Conservation (phyloP, 2,329 filamentous ascomycete species). For the Chaetomiaceae sp. region DNA sequence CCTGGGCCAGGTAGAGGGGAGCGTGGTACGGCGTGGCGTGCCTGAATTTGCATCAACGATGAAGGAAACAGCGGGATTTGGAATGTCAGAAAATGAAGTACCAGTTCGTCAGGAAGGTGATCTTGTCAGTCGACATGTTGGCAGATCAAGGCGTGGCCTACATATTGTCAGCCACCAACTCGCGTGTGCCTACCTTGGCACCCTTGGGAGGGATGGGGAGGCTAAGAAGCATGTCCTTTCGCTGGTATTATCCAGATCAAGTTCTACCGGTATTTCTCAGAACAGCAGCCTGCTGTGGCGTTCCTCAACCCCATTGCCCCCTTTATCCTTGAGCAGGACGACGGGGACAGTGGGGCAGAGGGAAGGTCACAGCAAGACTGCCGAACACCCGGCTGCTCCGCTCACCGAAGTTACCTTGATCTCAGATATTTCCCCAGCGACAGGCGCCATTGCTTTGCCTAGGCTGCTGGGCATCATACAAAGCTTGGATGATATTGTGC, state of each 20-base stretch:
- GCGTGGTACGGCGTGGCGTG: constrained; percentile 78
- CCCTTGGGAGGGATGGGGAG: constrained; percentile 29
- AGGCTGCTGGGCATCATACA: constrained; percentile 14
- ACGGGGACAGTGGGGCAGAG: constrained; percentile 20
- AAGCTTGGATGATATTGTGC: not conserved
- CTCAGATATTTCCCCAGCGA: constrained; percentile 32
- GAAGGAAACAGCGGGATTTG: not conserved
- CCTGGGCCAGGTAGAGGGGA: constrained; percentile 69
- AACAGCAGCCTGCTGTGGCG: constrained; percentile 30
- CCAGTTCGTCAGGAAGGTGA: constrained; percentile 81
- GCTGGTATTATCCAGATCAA: constrained; percentile 98
- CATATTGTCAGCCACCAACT: constrained; percentile 38
- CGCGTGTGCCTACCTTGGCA: constrained; percentile 13
- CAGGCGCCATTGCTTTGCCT: constrained; percentile 22
- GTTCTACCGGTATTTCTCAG: constrained; percentile 76
- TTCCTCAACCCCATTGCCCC: not conserved
- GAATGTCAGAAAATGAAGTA: constrained; percentile 35
- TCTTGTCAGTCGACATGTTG: constrained; percentile 76
- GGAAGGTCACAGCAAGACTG: constrained; percentile 31
- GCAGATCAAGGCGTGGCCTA: constrained; percentile 40
- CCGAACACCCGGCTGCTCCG: constrained; percentile 43
- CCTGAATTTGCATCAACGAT: constrained; percentile 38
- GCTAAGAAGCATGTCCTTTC: constrained; percentile 78
- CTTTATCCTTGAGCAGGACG: not conserved
- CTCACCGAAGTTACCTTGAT: constrained; percentile 43